Conservation (phyloP, 2,329 filamentous ascomycete genomes). For the Podosphaera xanthii region DNA sequence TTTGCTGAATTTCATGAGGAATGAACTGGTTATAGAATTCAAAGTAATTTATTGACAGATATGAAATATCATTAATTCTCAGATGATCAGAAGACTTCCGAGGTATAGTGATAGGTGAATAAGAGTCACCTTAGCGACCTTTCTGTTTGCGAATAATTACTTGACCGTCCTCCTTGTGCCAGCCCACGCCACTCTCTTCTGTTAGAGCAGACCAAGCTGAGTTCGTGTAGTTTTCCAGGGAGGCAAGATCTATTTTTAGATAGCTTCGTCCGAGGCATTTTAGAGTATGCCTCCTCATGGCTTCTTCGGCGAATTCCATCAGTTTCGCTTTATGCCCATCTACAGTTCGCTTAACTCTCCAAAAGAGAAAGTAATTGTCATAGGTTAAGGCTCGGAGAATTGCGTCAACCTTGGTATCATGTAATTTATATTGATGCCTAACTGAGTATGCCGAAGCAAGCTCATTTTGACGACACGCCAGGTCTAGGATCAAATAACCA, state of each 20-base stretch:
- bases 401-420: conserved; percentile 43
- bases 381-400: conserved; percentile 49
- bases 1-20: no score
- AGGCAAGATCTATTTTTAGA: conserved; percentile 42
- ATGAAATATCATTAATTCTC: no score
- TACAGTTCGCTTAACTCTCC: conserved; percentile 43
- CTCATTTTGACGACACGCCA: conserved; percentile 63
- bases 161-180: conserved; percentile 50
- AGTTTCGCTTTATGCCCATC: conserved; percentile 62
- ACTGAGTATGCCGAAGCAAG: conserved; percentile 50
- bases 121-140: conserved; percentile 15
- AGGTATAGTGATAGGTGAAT: not conserved
- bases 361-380: conserved; percentile 67
- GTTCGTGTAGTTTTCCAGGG: conserved; percentile 46
- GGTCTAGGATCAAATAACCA: conserved; percentile 64
- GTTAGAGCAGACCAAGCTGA: conserved; percentile 50
- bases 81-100: not conserved
- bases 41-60: no score
- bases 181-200: conserved; percentile 52
- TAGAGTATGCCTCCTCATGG: conserved; percentile 52
- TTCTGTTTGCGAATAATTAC: conserved; percentile 53
- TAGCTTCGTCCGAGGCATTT: conserved; percentile 77
- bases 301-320: conserved; percentile 58
- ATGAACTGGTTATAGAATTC: no score
- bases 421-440: conserved; percentile 34